Evolutionary conservation across 345 rosid species (phyloP), one percentile per base, ranked within the genome.

Genomic region (Hibiscus syriacus): DNA sequence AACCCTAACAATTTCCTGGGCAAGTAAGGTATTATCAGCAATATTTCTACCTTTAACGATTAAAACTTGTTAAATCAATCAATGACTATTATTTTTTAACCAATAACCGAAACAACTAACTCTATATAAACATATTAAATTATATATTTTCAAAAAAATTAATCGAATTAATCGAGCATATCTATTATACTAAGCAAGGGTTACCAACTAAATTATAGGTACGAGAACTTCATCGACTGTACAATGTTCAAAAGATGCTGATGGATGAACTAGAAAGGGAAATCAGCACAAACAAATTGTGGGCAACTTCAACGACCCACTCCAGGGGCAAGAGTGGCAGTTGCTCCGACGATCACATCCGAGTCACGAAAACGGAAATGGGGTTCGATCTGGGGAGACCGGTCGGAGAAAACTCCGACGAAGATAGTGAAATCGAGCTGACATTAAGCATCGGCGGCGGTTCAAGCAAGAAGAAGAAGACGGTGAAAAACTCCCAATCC

Each of bases 171-270:
- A n/a, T n/a, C n/a, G n/a, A n/a, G n/a, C n/a, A n/a, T n/a, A n/a
- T n/a, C n/a, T n/a, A 32, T 32, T 32, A 32, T 32, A 32, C 36
- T 32, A 5, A 32, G 38, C 38, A 32, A 2, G 6, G 0, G 6
- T 32, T 1, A 4, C 6, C 8, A 34, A 49, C 2, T 49, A 34
- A 48, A 56, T 75, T 79, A 78, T 86, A 92, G 98, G 94, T 92
- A 34, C 65, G 79, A 57, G 98, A 92, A 78, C 89, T 92, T 46
- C 98, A 92, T 71, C 67, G 92, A 72, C 76, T 92, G 50, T 86
- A 89, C 69, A 77, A 74, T 70, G 86, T 83, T 52, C 98, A 92
- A 39, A 89, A 72, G 76, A 73, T 67, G 80, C 74, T 92, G 70
- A 92, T 85, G 92, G 77, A 74, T 16, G 90, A 84, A 69, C 66